Evolutionary conservation across 805 yeast genomes (phyloP).

Genomic region (Metschnikowia santaceciliae): DNA sequence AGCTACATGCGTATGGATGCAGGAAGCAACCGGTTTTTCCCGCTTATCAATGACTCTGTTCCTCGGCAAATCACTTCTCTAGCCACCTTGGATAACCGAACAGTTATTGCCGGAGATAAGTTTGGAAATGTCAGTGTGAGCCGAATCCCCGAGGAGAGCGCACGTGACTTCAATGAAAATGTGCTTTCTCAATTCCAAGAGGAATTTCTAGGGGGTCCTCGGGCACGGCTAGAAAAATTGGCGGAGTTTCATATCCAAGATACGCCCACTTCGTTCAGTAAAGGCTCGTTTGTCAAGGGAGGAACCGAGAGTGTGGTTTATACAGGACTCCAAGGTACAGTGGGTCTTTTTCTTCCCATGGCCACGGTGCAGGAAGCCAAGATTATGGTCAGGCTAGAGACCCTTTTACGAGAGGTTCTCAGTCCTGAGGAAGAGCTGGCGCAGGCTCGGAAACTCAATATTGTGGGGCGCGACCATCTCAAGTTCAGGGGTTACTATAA

Average conservation of each 20-base stretch:
- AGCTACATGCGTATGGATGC: conserved; percentile 52
- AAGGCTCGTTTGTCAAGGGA: conserved; percentile 52
- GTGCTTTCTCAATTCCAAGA: conserved; percentile 27
- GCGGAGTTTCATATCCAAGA: conserved; percentile 70
- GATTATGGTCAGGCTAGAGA: conserved; percentile 55
- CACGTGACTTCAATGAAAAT: conserved; percentile 50
- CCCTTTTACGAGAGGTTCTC: conserved; percentile 32
- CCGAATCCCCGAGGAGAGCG: conserved; percentile 51
- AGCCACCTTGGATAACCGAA: conserved; percentile 63
- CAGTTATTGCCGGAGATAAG: conserved; percentile 80
- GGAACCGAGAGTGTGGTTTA: conserved; percentile 67
- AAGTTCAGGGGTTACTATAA: conserved; percentile 73
- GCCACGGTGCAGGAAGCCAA: conserved; percentile 56
- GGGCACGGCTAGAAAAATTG: conserved; percentile 45
- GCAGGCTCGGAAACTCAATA: conserved; percentile 24
- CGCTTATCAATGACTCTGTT: conserved; percentile 66
- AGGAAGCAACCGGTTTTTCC: conserved; percentile 46
- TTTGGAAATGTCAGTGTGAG: conserved; percentile 77
- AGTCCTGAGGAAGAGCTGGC: conserved; percentile 24
- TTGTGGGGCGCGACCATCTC: conserved; percentile 65
- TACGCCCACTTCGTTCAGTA: conserved; percentile 57
- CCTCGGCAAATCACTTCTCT: conserved; percentile 64
- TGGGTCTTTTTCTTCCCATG: conserved; percentile 73
- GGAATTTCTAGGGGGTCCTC: conserved; percentile 45
- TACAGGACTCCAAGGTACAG: conserved; percentile 75